These are phyloP conservation scores for Diplosphaera chodatii DNA, from an alignment of 139 green algal species.

Conservation along the genomic window DNA sequence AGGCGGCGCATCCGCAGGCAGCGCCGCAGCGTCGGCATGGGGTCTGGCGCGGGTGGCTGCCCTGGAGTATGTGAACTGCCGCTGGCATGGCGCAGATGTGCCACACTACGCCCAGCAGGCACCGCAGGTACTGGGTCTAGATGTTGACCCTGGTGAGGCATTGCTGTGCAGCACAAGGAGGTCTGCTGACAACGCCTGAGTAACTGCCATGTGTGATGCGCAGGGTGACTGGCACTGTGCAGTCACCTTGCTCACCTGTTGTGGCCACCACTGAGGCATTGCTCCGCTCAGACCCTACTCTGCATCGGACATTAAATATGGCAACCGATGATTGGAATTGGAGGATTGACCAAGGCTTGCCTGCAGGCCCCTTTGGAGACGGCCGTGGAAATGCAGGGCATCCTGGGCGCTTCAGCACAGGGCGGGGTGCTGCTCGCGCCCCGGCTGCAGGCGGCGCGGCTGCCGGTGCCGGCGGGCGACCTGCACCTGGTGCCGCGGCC, in stretches of 20 bases:
- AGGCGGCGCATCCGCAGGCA: background rate
- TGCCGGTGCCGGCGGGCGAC: background rate
- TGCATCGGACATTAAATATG: no score
- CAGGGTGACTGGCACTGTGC: no score
- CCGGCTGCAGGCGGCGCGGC: background rate
- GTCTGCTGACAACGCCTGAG: no score
- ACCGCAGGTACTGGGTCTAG: no score
- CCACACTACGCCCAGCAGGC: background rate
- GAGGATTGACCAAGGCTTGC: no score
- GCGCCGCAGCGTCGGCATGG: background rate
- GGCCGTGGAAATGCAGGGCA: background rate
- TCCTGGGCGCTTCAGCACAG: background rate
- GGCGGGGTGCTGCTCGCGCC: background rate
- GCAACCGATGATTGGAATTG: no score
- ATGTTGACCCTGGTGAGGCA: no score
- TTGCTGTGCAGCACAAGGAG: no score
- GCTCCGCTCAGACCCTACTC: no score
- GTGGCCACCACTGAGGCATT: no score
- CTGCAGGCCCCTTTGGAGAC: background rate
- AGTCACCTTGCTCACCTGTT: no score
- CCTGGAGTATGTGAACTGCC: background rate
- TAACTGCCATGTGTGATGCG: no score
- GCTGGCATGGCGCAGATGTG: background rate
- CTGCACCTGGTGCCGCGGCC: slow-evolving; percentile 33
- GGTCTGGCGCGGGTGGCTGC: background rate